Base-by-base conservation (phyloP, 352 stramenopile genomes). In the Phytophthora hibernalis region DNA sequence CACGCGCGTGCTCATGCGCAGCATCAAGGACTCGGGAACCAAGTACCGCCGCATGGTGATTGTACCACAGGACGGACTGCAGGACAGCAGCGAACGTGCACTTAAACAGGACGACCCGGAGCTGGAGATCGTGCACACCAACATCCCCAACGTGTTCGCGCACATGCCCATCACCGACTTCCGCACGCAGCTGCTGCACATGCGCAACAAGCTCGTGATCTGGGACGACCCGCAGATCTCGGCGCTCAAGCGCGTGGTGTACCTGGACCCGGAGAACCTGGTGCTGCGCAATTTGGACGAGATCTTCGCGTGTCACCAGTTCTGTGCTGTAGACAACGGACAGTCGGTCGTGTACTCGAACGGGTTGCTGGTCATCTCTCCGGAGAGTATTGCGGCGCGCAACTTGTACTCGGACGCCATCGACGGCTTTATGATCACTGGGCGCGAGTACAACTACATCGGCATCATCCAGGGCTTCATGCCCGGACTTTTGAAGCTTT, bases 381-480 rank as follows among this genome's bases (percentile, higher is more conserved):
- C 86, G 6, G 80, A 83, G 35, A 92, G 82, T 56, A 69, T 90
- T 65, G 78, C 72, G 9, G 84, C 80, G 35, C 83, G 84, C 5
- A 92, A 89, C 40, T 47, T 94, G 43, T 93, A 92, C 73, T 91
- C 83, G 55, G 85, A 93, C 60, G 85, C 83, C 13, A 92, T 93
- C 56, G 85, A 93, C 35, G 79, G 79, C 54, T 93, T 93, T 65
- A 90, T 92, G 83, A 93, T 93, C 69, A 91, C 85, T 10, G 85
- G 85, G 0, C 74, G 85, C 2, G 73, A 76, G 75, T 93, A 93
- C 73, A 91, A 93, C 64, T 93, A 92, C 76, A 78, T 91, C 18
- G 85, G 85, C 24, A 92, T 94, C 61, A 87, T 80, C 11, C 86
- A 94, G 64, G 86, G 86, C 28, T 94, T 94, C 40, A 62, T 93